Base-by-base conservation (phyloP, 1,284 basidiomycete genomes). In the Athelia sp. region DNA sequence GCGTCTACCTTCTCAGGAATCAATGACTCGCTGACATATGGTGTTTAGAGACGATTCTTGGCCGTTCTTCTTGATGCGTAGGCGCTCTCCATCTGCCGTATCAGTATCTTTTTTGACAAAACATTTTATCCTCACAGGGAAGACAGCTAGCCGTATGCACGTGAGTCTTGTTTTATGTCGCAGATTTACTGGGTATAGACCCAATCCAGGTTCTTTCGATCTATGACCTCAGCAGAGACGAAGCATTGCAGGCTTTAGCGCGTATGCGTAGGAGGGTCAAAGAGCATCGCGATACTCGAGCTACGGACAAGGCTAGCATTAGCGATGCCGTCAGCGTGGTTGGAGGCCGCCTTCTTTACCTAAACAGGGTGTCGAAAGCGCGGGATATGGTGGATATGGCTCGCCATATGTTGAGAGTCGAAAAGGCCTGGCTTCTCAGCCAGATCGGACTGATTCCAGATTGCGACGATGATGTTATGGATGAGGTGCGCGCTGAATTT, bases 401-500 rank as follows among this genome's bases (percentile, higher is more conserved):
- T 1, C 66, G 76, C 48, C 71, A 80, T 43, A 70, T 91, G 64
- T 70, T 89, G 14, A 58, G 70, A 15, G 74, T 79, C n/a, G 90
- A 93, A 67, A 88, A 87, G 61, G 82, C 77, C 21, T 92, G 87
- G 88, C 68, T 91, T 26, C 67, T 84, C 35, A 86, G 82, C 57
- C 80, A 82, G 61, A 84, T 91, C 47, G 74, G 73, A 17, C 61
- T 79, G 29, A 77, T 79, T 50, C 77, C 79, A 6, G 89, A 93
- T 60, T 84, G 82, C 60, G 90, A 92, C 62, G 90, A 91, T 68
- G 88, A 93, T 66, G 88, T 92, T 43, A 89, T 90, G 87, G 84
- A 87, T 62, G 87, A 88, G 72, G 84, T 83, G 52, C 22, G 63
- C 56, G 14, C 15, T 23, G 29, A 43, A 11, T 34, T 15, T 47